A percentile compares a stretch with the other conserved stretches of the same genome.
Conservation (phyloP, 129 eudicot genomes). For the Pittosporum tobira region DNA sequence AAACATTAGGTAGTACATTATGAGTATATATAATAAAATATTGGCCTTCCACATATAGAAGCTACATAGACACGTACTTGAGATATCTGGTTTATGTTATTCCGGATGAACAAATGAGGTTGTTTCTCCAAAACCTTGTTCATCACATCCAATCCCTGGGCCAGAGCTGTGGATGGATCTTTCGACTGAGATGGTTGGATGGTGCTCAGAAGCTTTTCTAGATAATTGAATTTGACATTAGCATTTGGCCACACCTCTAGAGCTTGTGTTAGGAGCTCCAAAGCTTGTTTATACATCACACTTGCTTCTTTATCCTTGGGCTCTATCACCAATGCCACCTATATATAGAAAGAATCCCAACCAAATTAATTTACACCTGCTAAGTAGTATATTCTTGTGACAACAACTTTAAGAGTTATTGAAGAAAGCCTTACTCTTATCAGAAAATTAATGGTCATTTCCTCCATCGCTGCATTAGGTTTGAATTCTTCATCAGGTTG, state of each 20-base stretch:
- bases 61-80: constrained; percentile 38
- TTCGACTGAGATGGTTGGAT: constrained; percentile 82
- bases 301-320: constrained; percentile 92
- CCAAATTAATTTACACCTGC: too few relatives aligned
- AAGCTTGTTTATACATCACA: constrained; percentile 86
- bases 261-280: constrained; percentile 87
- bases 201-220: constrained; percentile 86
- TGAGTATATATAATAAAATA: too few relatives aligned
- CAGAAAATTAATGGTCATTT: constrained; percentile 92
- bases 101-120: constrained; percentile 78
- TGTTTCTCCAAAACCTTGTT: constrained; percentile 95
- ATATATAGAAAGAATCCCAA: constrained; percentile 8
- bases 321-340: constrained; percentile 93
- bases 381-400: constrained; percentile 11
- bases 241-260: constrained; percentile 97
- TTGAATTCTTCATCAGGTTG: constrained; percentile 92
- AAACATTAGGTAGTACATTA: constrained; percentile 4
- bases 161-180: constrained; percentile 90
- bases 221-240: constrained; percentile 80
- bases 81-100: constrained; percentile 80
- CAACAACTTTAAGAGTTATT: neutral
- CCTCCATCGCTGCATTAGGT: constrained; percentile 99
- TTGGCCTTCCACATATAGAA: too few relatives aligned
- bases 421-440: constrained; percentile 49
- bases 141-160: constrained; percentile 93